phyloP scores from a whole-genome alignment of 2,329 filamentous ascomycete genomes.

The Sporothrix variecibatus region DNA sequence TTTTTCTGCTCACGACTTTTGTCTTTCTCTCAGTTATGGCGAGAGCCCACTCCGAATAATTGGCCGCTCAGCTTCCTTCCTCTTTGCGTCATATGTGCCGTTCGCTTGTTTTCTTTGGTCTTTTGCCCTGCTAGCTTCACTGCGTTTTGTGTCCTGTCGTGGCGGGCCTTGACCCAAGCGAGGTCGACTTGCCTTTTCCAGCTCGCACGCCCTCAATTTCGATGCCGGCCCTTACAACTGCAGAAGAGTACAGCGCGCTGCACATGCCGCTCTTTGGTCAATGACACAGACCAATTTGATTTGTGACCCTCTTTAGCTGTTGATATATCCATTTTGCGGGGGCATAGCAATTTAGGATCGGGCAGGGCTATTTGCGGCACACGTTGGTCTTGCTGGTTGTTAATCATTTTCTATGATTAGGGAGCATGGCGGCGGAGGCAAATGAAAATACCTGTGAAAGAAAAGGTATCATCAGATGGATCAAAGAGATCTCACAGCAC shows the following conservation, averaged over 20 bases:
- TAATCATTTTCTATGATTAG: background rate
- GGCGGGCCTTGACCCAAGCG: background rate
- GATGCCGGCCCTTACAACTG: background rate
- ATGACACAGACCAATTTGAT: background rate
- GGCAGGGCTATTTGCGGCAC: slow-evolving; percentile 12
- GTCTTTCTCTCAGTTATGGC: background rate
- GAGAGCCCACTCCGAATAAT: too few relatives aligned
- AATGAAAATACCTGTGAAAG: background rate
- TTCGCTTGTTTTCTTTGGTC: background rate
- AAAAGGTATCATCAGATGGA: too few relatives aligned
- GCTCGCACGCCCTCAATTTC: background rate
- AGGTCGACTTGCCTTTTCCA: slow-evolving; percentile 1
- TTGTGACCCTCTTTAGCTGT: background rate
- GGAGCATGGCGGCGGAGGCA: background rate
- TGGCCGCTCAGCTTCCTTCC: background rate
- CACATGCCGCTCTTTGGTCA: slow-evolving; percentile 13
- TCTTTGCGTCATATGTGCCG: background rate
- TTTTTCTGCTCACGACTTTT: background rate
- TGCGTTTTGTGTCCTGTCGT: background rate
- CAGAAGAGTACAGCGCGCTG: background rate
- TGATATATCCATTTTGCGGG: slow-evolving; percentile 6
- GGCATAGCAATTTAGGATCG: background rate
- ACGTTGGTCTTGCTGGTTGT: background rate
- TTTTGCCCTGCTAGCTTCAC: background rate
- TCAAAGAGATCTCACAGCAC: background rate